Conservation (phyloP, 148 eudicot species). For the Agrostemma githago region DNA sequence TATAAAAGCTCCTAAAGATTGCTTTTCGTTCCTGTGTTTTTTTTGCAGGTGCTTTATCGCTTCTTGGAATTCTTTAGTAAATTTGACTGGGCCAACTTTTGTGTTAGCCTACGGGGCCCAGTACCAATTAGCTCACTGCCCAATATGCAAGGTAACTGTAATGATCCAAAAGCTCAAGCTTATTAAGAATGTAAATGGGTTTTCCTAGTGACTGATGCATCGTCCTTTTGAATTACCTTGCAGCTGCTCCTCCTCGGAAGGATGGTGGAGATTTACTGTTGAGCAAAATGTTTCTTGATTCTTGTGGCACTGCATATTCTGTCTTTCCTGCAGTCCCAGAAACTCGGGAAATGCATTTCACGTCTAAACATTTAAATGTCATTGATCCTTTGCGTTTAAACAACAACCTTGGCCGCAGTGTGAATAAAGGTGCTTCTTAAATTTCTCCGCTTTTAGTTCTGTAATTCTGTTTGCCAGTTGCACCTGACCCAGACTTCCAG, state of each 20-base stretch:
- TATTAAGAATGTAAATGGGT: background rate
- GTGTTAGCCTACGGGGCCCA: slow-evolving; percentile 57
- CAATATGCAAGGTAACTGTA: slow-evolving; percentile 33
- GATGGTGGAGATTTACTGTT: slow-evolving; percentile 50
- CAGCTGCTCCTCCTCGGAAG: slow-evolving; percentile 52
- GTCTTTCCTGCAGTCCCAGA: slow-evolving; percentile 40
- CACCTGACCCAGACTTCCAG: background rate
- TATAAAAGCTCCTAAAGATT: background rate
- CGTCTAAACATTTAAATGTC: slow-evolving; percentile 51
- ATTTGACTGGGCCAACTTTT: slow-evolving; percentile 56
- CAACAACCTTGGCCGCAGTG: slow-evolving; percentile 73
- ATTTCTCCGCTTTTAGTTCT: background rate
- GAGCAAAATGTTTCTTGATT: slow-evolving; percentile 41
- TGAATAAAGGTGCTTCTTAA: slow-evolving; percentile 45
- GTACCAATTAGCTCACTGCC: slow-evolving; percentile 49
- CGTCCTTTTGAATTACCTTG: slow-evolving; percentile 14
- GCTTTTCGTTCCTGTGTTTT: background rate
- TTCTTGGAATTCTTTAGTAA: slow-evolving; percentile 55
- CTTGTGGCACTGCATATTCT: slow-evolving; percentile 43
- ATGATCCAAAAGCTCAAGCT: background rate
- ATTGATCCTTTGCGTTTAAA: slow-evolving; percentile 50
- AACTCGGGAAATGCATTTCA: slow-evolving; percentile 34
- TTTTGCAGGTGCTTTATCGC: slow-evolving; percentile 42
- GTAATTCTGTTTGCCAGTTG: background rate
- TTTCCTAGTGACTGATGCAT: slow-evolving; percentile 3